Conservation (phyloP, 306 rosid species). For the Fragaria nilgerrensis region DNA sequence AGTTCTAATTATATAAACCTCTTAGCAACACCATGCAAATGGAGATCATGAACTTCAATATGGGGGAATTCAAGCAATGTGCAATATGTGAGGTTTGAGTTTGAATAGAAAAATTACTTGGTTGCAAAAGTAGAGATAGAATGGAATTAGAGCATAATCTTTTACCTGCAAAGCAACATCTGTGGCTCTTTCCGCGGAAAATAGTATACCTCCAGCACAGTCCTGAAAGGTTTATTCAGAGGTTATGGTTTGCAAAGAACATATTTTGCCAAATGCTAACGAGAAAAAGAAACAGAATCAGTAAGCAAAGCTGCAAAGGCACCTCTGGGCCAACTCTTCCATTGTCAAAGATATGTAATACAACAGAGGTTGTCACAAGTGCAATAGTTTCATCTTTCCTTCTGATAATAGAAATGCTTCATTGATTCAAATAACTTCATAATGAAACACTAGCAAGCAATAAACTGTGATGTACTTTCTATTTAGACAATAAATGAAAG, state of each 20-base stretch:
- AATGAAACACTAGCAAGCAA: too few species aligned
- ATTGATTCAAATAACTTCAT: too few species aligned
- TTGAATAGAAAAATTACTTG: background rate
- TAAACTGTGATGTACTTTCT: too few species aligned
- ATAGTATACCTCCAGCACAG: conserved; percentile 87
- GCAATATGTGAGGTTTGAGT: background rate
- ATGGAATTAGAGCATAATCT: background rate
- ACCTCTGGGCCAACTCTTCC: conserved; percentile 83
- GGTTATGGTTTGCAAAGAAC: background rate
- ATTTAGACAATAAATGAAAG: too few species aligned
- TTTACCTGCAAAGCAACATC: conserved; percentile 87
- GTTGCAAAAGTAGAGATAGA: background rate
- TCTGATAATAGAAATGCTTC: too few species aligned
- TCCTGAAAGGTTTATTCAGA: conserved; percentile 52
- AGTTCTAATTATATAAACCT: background rate
- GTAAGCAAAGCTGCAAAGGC: conserved; percentile 13
- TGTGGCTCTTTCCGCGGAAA: conserved; percentile 93
- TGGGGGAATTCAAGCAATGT: background rate
- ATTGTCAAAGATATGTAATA: conserved; percentile 34
- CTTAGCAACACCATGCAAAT: background rate
- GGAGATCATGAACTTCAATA: background rate
- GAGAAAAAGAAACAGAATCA: conserved; percentile 1
- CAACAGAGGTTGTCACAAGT: too few species aligned
- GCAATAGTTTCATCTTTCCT: too few species aligned
- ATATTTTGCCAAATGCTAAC: background rate